Percentiles rank a stretch among this genome's conserved stretches.
Conservation (phyloP, 116 monocot species). For the Zostera marina region DNA sequence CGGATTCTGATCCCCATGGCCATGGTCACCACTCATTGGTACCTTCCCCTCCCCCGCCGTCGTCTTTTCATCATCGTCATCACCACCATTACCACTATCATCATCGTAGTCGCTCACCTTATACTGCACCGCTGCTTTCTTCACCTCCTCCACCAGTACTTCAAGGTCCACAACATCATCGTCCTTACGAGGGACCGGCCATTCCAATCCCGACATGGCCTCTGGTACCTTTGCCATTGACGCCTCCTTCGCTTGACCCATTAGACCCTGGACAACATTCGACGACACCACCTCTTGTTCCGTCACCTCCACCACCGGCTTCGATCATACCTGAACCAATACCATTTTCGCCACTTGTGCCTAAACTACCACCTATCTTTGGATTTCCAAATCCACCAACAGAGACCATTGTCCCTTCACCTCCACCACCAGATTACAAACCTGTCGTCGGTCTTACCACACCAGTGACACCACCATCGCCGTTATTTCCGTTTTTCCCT, state of each 20-base stretch:
- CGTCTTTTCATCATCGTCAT: neutral
- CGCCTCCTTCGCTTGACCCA: neutral
- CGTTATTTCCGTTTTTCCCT: neutral
- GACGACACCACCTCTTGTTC: neutral
- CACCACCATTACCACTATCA: neutral
- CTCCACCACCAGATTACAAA: neutral
- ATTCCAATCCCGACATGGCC: neutral
- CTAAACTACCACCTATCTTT: neutral
- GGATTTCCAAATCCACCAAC: neutral
- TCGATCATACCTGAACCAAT: neutral
- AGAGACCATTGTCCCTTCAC: neutral
- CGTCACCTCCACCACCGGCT: slow-evolving; percentile 1
- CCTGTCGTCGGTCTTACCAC: neutral
- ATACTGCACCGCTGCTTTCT: neutral
- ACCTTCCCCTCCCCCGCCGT: neutral
- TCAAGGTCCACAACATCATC: neutral
- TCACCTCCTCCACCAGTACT: neutral
- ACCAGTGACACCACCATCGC: neutral
- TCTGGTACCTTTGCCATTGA: neutral
- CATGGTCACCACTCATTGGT: neutral
- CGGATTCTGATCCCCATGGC: too few species aligned
- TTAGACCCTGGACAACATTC: too few species aligned
- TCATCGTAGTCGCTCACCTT: neutral
- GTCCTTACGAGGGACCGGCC: neutral
- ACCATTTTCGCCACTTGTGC: neutral